A percentile compares a stretch with the other conserved stretches of the same genome.
Evolutionary conservation across 805 yeast species (phyloP).

Genomic region (Candida mattraensis): DNA sequence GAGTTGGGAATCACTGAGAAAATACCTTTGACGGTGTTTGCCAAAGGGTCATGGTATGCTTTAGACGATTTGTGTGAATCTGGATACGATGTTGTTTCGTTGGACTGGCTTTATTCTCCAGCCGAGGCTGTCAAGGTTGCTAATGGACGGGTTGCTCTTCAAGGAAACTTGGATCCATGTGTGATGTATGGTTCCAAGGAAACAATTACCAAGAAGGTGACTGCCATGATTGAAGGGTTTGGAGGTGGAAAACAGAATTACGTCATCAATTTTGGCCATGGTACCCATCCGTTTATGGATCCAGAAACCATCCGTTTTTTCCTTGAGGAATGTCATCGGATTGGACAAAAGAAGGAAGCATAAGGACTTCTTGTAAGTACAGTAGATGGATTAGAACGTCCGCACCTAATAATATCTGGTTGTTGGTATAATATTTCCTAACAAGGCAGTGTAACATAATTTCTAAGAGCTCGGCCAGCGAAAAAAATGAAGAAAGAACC

Average conservation of each 20-base stretch:
- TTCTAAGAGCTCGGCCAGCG: too few relatives aligned
- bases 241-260: conserved; percentile 93
- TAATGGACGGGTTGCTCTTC: conserved; percentile 77
- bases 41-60: conserved; percentile 98
- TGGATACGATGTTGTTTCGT: conserved; percentile 84
- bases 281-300: conserved; percentile 97
- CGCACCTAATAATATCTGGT: too few relatives aligned
- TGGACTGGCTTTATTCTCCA: conserved; percentile 91
- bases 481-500: too few relatives aligned
- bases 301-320: conserved; percentile 87
- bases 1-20: conserved; percentile 70
- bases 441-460: too few relatives aligned
- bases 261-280: conserved; percentile 95
- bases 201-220: conserved; percentile 74
- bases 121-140: conserved; percentile 75
- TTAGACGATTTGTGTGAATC: conserved; percentile 77
- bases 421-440: too few relatives aligned
- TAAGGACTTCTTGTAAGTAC: too few relatives aligned
- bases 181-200: conserved; percentile 88
- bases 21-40: conserved; percentile 87
- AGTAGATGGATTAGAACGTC: too few relatives aligned
- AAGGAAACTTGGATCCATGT: conserved; percentile 97
- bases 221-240: conserved; percentile 84
- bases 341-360: conserved; percentile 52
- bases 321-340: conserved; percentile 80